phyloP scores from a whole-genome alignment of 2,329 filamentous ascomycete genomes.

The Leptographium radiaticola region DNA sequence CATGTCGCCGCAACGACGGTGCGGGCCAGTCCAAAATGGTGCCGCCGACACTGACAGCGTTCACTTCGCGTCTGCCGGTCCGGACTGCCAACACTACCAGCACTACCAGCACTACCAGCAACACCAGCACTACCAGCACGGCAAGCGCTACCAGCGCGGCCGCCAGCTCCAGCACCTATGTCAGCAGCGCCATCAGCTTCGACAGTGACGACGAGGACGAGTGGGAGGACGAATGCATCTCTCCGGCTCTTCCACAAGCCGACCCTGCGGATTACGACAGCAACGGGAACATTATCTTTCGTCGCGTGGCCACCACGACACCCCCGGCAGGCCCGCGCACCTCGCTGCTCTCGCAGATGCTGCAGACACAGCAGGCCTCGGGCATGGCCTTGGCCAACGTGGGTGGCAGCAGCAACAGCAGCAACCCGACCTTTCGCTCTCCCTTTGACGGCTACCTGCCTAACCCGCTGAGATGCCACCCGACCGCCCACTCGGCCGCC shows the following conservation, averaged over 20 bases:
- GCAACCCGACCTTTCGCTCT: neutral
- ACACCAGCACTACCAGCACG: neutral
- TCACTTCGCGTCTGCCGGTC: neutral
- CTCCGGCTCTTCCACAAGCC: neutral
- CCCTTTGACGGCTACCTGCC: neutral
- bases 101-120: neutral
- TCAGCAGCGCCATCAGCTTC: conserved; percentile 1
- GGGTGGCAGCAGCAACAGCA: neutral
- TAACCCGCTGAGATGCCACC: conserved; percentile 7
- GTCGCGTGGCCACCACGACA: neutral
- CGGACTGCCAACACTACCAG: neutral
- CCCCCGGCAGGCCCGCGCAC: neutral
- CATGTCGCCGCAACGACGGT: neutral
- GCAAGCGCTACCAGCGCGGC: neutral
- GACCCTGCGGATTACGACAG: neutral
- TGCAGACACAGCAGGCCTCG: neutral
- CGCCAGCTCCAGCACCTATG: neutral
- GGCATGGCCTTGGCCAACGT: neutral
- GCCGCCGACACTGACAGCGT: conserved; percentile 2
- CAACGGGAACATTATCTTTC: neutral
- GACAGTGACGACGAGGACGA: conserved; percentile 1
- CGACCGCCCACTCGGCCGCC: neutral
- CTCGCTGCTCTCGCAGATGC: neutral
- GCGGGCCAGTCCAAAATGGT: neutral
- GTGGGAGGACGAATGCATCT: neutral